Base-by-base conservation (phyloP, 768 basidiomycete genomes). In the Termitomyces sp. region DNA sequence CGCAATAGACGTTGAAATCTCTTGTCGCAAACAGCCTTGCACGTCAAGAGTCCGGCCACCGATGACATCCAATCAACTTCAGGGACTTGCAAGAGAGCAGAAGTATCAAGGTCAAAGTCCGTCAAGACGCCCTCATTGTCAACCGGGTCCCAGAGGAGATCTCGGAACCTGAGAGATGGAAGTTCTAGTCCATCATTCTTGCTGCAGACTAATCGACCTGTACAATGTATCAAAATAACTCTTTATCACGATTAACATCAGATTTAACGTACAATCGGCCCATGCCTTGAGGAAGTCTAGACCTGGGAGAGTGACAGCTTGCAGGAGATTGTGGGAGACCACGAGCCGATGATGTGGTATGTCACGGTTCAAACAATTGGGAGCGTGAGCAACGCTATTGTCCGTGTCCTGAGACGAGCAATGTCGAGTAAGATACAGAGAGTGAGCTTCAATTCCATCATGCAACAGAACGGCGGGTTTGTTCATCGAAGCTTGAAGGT, bases 281-380 rank as follows among this genome's bases (percentile, higher is more conserved):
- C 62, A 63, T 2, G 59, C 62, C 20, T 58, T 50, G n/a, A 63
- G 24, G 16, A 63, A 56, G 18, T 56, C 53, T 36, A 53, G 49
- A 16, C 62, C 57, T 14, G 57, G 55, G 4, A 55, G 36, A 12
- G 41, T 57, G 5, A 55, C 42, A 9, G 50, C 48, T 20, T 46
- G 53, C 32, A 56, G 18, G 18, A 60, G 27, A 18, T n/a, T 27
- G 31, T 18, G 27, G 6, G 42, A 46, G 13, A 55, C 32, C 22
- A 58, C 48, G 5, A 58, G 53, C 13, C 56, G 56, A 46, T 50
- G 52, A 32, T 29, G 47, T 18, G 29, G 32, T 34, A 34, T 44
- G 24, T n/a, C n/a, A n/a, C n/a, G n/a, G n/a, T 37, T 18, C 2
- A 9, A 36, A 7, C 26, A 5, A 26, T 32, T 22, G 41, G 22